Evolutionary conservation across 1,284 basidiomycete species (phyloP), one percentile per base, ranked within the genome.

Genomic region (Pseudomicrostroma phylloplanum): DNA sequence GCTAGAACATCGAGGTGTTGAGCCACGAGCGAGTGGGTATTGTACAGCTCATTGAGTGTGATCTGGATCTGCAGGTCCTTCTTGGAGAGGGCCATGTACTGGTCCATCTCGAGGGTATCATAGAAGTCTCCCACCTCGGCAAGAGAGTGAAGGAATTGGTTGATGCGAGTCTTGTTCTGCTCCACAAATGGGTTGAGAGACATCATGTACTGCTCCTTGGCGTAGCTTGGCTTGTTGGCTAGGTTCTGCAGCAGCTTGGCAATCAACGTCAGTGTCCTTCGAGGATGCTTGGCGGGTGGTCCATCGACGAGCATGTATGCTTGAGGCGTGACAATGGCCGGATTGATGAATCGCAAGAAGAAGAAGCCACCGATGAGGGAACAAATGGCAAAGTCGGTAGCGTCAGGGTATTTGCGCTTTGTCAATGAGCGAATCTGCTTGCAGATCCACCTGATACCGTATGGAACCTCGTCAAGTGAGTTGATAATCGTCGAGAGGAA

Each of bases 111-210:
- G 61, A 99, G 85, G 11, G 94, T 93, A 72, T 98, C 96, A 81
- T 97, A 97, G 80, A 99, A 99, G 81, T 98, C 96, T 63, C 92
- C 93, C 61, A 99, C 94, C 81, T 98, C 96, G 78, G 96, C 97
- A 60, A 99, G 84, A 68, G 87, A 88, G 80, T 97, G 97, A 73
- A 98, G 84, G 82, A 99, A 98, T 72, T 89, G 88, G 80, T 97
- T 96, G 83, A 98, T 97, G 59, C 92, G 86, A 17, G 89, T 87
- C 81, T 97, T 97, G 84, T 98, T 97, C 80, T 89, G 91, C 82
- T 98, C 96, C 49, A 98, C 92, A 79, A 98, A 98, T 1, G 94
- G 92, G 79, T 97, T 96, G 62, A 99, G 84, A 13, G 90, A 91
- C 81, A 92, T 91, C 96, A 99, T 98, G 82, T 97, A 97, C 26